Evolutionary conservation across 1,139 yeast species (phyloP).

Genomic region (Yamadazyma siamensis): DNA sequence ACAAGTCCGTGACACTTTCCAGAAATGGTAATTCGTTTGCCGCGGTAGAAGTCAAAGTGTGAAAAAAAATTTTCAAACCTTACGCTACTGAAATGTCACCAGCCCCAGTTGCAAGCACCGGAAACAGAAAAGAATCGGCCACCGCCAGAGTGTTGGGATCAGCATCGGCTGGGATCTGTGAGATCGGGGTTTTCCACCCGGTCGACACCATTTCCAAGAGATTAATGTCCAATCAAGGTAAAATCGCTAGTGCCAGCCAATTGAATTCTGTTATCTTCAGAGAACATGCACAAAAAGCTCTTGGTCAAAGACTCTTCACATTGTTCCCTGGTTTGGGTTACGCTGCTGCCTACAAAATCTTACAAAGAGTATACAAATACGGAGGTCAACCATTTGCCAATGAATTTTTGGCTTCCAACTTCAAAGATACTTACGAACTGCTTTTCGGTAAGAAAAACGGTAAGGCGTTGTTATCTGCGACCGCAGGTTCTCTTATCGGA

Average conservation of each 20-base stretch:
- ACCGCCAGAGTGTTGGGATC: constrained; percentile 91
- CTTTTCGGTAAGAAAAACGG: constrained; percentile 92
- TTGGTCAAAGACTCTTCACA: constrained; percentile 71
- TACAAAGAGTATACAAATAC: constrained; percentile 96
- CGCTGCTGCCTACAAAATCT: constrained; percentile 94
- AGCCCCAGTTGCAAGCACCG: constrained; percentile 34
- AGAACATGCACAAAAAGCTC: constrained; percentile 69
- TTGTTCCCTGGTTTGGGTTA: constrained; percentile 97
- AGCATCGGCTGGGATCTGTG: constrained; percentile 96
- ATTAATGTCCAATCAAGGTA: constrained; percentile 91
- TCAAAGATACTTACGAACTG: constrained; percentile 64
- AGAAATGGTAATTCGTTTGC: constrained; percentile 5
- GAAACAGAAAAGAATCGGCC: constrained; percentile 80
- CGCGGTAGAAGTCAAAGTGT: constrained; percentile 19
- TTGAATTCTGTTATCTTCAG: constrained; percentile 85
- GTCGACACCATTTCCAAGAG: constrained; percentile 98
- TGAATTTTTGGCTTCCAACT: constrained; percentile 80
- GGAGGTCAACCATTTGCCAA: constrained; percentile 99
- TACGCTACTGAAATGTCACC: constrained; percentile 44
- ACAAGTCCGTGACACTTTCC: too few species aligned
- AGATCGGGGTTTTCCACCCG: constrained; percentile 96
- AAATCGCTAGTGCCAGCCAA: constrained; percentile 57
- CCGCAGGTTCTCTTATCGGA: constrained; percentile 96
- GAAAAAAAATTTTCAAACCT: constrained; percentile 5
- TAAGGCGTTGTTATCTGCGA: constrained; percentile 92